These are phyloP conservation scores for Bauhinia variegata DNA, from an alignment of 306 rosid genomes.

Conservation along the genomic window DNA sequence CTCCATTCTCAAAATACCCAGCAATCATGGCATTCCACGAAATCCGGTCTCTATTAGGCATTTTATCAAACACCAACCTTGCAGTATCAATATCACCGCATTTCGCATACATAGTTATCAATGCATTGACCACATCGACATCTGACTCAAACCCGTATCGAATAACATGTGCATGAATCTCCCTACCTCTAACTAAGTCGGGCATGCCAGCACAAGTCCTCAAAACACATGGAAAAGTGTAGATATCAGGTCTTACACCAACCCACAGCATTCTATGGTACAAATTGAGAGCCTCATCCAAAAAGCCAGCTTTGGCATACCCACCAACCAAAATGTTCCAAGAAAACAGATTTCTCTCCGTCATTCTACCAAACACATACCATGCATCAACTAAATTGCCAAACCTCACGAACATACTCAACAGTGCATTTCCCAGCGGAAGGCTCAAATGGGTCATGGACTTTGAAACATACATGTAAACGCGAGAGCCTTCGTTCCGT, in stretches of 20 bases:
- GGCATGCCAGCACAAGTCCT: slow-evolving; percentile 85
- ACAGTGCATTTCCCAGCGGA: slow-evolving; percentile 70
- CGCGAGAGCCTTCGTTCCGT: slow-evolving; percentile 64
- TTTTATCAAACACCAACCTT: slow-evolving; percentile 72
- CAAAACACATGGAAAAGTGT: slow-evolving; percentile 90
- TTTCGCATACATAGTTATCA: slow-evolving; percentile 86
- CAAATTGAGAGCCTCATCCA: slow-evolving; percentile 82
- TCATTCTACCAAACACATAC: slow-evolving; percentile 90
- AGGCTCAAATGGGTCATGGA: slow-evolving; percentile 58
- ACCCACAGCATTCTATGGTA: slow-evolving; percentile 93
- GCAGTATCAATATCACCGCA: slow-evolving; percentile 69
- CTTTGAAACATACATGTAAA: slow-evolving; percentile 47
- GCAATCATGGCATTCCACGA: slow-evolving; percentile 92
- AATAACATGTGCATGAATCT: slow-evolving; percentile 81
- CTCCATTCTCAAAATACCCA: slow-evolving; percentile 79
- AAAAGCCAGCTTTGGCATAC: slow-evolving; percentile 81
- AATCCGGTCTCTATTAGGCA: slow-evolving; percentile 78
- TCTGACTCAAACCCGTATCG: slow-evolving; percentile 84
- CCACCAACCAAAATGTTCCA: slow-evolving; percentile 98
- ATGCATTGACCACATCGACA: slow-evolving; percentile 83
- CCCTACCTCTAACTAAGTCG: slow-evolving; percentile 74
- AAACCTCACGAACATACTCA: slow-evolving; percentile 93
- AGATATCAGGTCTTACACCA: slow-evolving; percentile 83
- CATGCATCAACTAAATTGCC: slow-evolving; percentile 85
- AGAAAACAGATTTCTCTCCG: slow-evolving; percentile 75